Evolutionary conservation across 257 asterid species (phyloP).

Genomic region (Capsicum chinense): DNA sequence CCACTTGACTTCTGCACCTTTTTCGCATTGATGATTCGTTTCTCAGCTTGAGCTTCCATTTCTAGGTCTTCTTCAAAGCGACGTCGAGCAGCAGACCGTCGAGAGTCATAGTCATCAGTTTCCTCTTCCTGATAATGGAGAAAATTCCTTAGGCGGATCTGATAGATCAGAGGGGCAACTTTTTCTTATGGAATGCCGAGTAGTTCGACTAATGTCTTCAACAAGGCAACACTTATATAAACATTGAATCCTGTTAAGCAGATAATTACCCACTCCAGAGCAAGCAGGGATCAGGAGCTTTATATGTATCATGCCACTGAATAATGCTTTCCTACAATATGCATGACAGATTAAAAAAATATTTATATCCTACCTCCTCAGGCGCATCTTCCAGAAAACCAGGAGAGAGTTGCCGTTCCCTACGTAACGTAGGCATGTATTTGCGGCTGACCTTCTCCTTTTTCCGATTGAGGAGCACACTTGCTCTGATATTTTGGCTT

Average conservation of each 20-base stretch:
- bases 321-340: conserved; percentile 15
- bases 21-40: conserved; percentile 90
- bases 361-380: conserved; percentile 70
- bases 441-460: conserved; percentile 94
- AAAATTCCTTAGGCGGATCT: conserved; percentile 12
- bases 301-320: conserved; percentile 13
- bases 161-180: conserved; percentile 18
- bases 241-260: conserved; percentile 10
- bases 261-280: conserved; percentile 12
- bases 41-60: conserved; percentile 92
- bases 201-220: conserved; percentile 9
- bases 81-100: conserved; percentile 71
- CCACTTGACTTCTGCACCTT: conserved; percentile 57
- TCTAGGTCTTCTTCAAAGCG: conserved; percentile 90
- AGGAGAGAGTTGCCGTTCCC: conserved; percentile 96
- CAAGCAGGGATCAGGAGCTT: conserved; percentile 25
- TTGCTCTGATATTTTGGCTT: conserved; percentile 86
- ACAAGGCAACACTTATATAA: conserved; percentile 13
- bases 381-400: conserved; percentile 96
- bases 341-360: background rate
- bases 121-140: conserved; percentile 72
- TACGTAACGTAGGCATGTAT: conserved; percentile 82
- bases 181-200: background rate
- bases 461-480: conserved; percentile 83
- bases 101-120: conserved; percentile 70